Evolutionary conservation across 2,329 filamentous ascomycete species (phyloP).

Genomic region (Pseudogymnoascus pannorum): DNA sequence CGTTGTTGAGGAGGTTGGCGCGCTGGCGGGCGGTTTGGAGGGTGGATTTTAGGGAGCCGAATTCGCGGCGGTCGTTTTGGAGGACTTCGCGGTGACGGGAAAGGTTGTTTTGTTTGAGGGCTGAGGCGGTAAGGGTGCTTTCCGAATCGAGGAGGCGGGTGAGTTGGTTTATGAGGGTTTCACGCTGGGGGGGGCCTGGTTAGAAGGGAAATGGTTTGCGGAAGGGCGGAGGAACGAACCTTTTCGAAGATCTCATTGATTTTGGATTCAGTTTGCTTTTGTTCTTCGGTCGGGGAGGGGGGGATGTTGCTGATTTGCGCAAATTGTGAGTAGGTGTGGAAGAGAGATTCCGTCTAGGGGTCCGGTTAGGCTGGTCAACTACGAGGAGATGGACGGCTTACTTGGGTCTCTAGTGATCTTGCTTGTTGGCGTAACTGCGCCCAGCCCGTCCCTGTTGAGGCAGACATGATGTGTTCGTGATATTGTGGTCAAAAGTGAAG

Average conservation of each 20-base stretch:
- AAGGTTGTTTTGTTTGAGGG: constrained; percentile 95
- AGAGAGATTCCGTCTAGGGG: constrained; percentile 69
- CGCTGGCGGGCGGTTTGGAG: constrained; percentile 76
- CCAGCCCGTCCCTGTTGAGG: constrained; percentile 55
- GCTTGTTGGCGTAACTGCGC: constrained; percentile 91
- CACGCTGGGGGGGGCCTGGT: constrained; percentile 52
- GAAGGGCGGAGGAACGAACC: constrained; percentile 39
- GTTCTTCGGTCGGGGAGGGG: constrained; percentile 76
- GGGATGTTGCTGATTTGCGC: constrained; percentile 72
- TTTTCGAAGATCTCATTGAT: constrained; percentile 79
- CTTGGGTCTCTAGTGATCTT: constrained; percentile 81
- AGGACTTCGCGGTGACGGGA: constrained; percentile 86
- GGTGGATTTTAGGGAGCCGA: constrained; percentile 63
- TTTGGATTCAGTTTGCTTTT: constrained; percentile 69
- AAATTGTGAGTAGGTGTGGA: constrained; percentile 87
- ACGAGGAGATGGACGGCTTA: constrained; percentile 33
- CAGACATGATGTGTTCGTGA: constrained; percentile 19
- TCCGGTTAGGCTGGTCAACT: constrained; percentile 1
- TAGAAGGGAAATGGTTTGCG: not conserved
- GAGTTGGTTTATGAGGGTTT: constrained; percentile 73
- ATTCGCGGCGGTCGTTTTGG: constrained; percentile 75
- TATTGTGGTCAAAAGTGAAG: not conserved
- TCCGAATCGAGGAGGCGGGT: constrained; percentile 88
- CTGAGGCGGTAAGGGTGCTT: constrained; percentile 75
- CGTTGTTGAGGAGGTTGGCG: constrained; percentile 82